Evolutionary conservation across 305 asterid species (phyloP).

Genomic region (Fraxinus sp.): DNA sequence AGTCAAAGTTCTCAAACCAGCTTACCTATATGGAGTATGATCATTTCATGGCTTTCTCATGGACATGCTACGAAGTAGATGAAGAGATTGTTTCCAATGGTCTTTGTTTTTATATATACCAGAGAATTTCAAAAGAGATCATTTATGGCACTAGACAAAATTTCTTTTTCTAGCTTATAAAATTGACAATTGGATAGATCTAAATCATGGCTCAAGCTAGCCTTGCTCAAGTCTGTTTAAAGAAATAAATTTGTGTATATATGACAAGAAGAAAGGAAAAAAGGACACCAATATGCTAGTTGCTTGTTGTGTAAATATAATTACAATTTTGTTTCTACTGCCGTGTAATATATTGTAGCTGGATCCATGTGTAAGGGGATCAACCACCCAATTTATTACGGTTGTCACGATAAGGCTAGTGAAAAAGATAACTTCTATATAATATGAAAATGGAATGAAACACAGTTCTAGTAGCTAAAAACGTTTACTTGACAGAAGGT

Average conservation of each 20-base stretch:
- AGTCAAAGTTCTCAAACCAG: not conserved
- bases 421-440: not conserved
- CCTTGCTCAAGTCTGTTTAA: not conserved
- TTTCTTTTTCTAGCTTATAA: not conserved
- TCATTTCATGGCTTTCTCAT: not conserved
- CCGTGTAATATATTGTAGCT: not conserved
- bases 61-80: not conserved
- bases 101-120: not conserved
- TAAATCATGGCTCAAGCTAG: not conserved
- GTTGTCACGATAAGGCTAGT: not conserved
- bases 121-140: not conserved
- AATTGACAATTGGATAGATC: not conserved
- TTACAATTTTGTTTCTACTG: not conserved
- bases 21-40: not conserved
- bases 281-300: not conserved
- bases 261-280: not conserved
- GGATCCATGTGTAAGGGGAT: not conserved
- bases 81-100: not conserved
- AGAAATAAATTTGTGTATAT: conserved; percentile 6
- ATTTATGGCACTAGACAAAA: not conserved
- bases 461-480: conserved; percentile 11
- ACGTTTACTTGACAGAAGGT: conserved; percentile 2
- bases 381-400: not conserved
- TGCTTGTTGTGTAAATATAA: not conserved
- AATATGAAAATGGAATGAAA: conserved; percentile 9